A percentile compares a stretch with the other conserved stretches of the same genome.
Evolutionary conservation across 2,329 filamentous ascomycete species (phyloP).

Genomic region (Sordariomycetes sp.): DNA sequence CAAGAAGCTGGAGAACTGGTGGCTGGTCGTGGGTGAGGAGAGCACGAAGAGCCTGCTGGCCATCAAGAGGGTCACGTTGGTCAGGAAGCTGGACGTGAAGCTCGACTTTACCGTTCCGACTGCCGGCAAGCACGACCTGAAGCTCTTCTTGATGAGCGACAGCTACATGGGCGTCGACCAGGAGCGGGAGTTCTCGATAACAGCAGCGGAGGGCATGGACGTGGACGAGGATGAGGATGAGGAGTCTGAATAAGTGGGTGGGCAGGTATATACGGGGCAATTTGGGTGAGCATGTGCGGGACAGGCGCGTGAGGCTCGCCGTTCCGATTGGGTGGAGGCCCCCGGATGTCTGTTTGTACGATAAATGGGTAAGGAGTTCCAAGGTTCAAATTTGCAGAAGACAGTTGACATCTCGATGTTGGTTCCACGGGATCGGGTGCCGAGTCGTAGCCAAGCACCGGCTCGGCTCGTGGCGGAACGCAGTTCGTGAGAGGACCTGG

Average conservation of each 20-base stretch:
- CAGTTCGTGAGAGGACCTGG: background rate
- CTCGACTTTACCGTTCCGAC: slow-evolving; percentile 82
- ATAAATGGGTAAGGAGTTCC: background rate
- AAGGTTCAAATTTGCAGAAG: background rate
- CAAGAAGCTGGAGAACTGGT: slow-evolving; percentile 96
- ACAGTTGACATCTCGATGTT: background rate
- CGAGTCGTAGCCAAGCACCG: background rate
- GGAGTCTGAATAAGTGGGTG: slow-evolving; percentile 21
- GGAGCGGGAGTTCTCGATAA: slow-evolving; percentile 77
- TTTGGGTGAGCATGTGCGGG: background rate
- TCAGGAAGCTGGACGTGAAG: slow-evolving; percentile 60
- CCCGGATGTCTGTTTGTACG: background rate
- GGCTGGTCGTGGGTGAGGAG: slow-evolving; percentile 92
- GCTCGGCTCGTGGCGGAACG: background rate
- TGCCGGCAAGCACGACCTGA: slow-evolving; percentile 74
- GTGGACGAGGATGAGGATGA: slow-evolving; percentile 78
- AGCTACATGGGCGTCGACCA: slow-evolving; percentile 96
- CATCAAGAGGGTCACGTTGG: slow-evolving; percentile 89
- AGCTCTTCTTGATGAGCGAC: slow-evolving; percentile 92
- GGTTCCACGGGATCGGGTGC: background rate
- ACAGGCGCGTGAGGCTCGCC: background rate
- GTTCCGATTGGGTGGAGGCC: background rate
- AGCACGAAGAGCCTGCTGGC: slow-evolving; percentile 75
- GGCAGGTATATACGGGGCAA: background rate
- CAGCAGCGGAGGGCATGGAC: slow-evolving; percentile 85